Conservation (phyloP, 495 filamentous ascomycete species). For the Evernia prunastri region DNA sequence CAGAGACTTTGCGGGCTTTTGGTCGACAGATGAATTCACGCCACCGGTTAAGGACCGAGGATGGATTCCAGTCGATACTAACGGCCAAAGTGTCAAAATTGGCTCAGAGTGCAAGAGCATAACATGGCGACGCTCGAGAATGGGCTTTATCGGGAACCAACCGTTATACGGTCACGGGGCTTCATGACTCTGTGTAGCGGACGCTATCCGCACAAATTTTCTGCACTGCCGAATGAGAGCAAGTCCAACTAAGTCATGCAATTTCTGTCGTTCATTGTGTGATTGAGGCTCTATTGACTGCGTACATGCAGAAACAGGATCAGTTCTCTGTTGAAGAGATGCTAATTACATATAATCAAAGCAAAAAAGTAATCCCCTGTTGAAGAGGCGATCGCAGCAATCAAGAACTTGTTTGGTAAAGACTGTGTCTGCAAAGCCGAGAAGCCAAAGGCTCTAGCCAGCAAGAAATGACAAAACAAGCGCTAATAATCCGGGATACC, state of each 20-base stretch:
- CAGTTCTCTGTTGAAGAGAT: conserved; percentile 4
- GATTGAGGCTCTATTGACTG: background rate
- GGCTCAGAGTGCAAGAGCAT: background rate
- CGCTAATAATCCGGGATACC: background rate
- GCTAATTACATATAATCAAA: background rate
- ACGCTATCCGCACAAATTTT: background rate
- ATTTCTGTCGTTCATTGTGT: background rate
- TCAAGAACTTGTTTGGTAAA: background rate
- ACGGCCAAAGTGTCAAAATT: background rate
- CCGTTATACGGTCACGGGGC: background rate
- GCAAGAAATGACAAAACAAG: background rate
- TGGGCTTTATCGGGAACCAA: background rate
- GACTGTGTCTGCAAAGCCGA: conserved; percentile 1
- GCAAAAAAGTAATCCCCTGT: background rate
- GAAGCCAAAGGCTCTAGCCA: background rate
- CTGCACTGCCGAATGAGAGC: background rate
- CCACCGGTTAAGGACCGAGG: background rate
- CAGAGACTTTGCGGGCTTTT: background rate
- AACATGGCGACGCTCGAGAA: background rate
- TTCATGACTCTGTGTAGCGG: background rate
- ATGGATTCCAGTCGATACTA: background rate
- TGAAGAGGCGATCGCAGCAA: conserved; percentile 1
- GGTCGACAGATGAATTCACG: background rate
- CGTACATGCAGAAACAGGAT: background rate
- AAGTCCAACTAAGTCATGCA: background rate